A percentile compares a stretch with the other conserved stretches of the same genome.
These are phyloP conservation scores for Hypoxylon sp. DNA, from an alignment of 2,329 filamentous ascomycete genomes.

Conservation along the genomic window DNA sequence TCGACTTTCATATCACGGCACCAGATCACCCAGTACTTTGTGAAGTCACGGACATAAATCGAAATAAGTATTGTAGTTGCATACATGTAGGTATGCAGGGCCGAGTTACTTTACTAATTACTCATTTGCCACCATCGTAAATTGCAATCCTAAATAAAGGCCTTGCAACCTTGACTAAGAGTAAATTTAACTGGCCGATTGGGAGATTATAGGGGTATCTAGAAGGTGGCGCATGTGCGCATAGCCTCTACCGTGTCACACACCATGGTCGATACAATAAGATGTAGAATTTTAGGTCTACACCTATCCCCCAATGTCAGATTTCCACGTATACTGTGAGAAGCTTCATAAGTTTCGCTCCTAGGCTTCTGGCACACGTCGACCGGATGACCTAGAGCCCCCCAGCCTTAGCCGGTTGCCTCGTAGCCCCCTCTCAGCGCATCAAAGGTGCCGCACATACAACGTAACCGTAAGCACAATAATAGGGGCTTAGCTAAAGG, in stretches of 20 bases:
- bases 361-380: background rate
- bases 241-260: constrained; percentile 18
- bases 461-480: background rate
- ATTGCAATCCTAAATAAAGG: background rate
- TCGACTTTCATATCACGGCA: background rate
- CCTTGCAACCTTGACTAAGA: background rate
- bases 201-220: background rate
- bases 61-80: background rate
- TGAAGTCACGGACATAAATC: background rate
- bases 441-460: background rate
- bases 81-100: too few relatives aligned
- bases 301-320: background rate
- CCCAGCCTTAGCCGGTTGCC: background rate
- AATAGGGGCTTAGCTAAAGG: too few relatives aligned
- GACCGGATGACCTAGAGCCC: background rate
- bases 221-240: background rate
- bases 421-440: background rate
- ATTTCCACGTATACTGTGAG: background rate
- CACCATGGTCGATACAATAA: background rate
- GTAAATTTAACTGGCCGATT: background rate
- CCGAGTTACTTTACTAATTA: background rate
- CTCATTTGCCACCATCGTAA: background rate
- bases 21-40: background rate
- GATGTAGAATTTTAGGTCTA: background rate
- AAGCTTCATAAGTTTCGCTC: too few relatives aligned